Evolutionary conservation across 345 rosid species (phyloP), one percentile per base, ranked within the genome.

Genomic region (Mangifera indica): DNA sequence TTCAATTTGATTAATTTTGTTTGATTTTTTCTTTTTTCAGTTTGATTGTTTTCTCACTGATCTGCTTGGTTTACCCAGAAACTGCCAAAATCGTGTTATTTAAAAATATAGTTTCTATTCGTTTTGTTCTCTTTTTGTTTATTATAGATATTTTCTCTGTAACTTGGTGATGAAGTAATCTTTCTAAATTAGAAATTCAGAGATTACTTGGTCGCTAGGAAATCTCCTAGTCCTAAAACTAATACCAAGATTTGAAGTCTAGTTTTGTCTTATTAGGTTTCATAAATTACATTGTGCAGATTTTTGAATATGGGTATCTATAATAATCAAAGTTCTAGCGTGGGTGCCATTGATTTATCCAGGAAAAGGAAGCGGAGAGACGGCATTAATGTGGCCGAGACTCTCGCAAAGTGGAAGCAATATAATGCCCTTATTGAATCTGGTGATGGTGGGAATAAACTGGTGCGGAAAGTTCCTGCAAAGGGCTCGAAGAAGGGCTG

Each of bases 401-500:
- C 83, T 0, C 81, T 92, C 3, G 70, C 79, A n/a, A 84, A 72
- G 73, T 92, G 98, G 98, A 87, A 77, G 75, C 87, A 88, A 32
- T 73, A 80, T 49, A 86, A 88, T 63, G 72, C 82, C 10, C 60
- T 58, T 37, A 60, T 78, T 2, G 81, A 83, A 12, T 68, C 88
- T 22, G 48, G 74, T 62, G 15, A 15, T 10, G 76, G 46, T 18
- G 84, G 24, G 20, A 74, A 56, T 10, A 72, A 69, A 22, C 81
- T 78, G 2, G 37, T 22, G 0, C 82, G 84, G 2, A 92, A 78
- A 78, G 81, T 75, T 40, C 96, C 88, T 15, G 80, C 92, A 0
- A 86, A 85, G 78, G 97, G 98, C 9, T 91, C 97, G 0, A 93
- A 58, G 58, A 93, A 88, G 21, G 97, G 97, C 5, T 91, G 98